Evolutionary conservation across 2,329 filamentous ascomycete genomes (phyloP).

Genomic region (Colletotrichum sp.): DNA sequence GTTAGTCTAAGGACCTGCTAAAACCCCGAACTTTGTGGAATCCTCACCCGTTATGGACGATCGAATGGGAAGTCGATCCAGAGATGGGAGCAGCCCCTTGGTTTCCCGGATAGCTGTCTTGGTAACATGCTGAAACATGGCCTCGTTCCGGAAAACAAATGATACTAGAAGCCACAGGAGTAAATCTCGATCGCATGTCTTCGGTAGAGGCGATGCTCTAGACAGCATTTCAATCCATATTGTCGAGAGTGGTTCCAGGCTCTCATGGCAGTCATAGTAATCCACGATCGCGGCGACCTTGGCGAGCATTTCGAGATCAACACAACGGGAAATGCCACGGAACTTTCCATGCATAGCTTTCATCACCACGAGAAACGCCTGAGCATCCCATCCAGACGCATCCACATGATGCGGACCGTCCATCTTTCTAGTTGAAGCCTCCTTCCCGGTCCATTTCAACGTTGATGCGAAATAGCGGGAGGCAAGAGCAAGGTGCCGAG

Average conservation of each 20-base stretch:
- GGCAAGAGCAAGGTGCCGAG: conserved; percentile 19
- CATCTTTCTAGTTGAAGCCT: background rate
- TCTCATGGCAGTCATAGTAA: conserved; percentile 33
- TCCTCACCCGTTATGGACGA: background rate
- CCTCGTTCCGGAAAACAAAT: conserved; percentile 12
- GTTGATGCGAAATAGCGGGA: conserved; percentile 17
- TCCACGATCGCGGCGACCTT: conserved; percentile 32
- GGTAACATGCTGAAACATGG: background rate
- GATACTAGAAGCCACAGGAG: conserved; percentile 21
- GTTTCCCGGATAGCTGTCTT: background rate
- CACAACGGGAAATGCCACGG: conserved; percentile 20
- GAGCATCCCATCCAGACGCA: conserved; percentile 28
- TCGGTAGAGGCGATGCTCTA: background rate
- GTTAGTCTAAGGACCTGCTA: background rate
- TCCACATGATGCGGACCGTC: conserved; percentile 6
- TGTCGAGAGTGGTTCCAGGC: conserved; percentile 8
- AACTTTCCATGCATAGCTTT: conserved; percentile 30
- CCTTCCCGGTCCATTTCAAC: conserved; percentile 18
- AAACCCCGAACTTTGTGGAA: background rate
- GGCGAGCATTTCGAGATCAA: conserved; percentile 27
- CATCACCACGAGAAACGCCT: conserved; percentile 31
- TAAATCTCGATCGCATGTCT: background rate
- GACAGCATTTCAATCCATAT: conserved; percentile 19
- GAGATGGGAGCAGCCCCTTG: background rate
- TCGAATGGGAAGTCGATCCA: background rate